Base-by-base conservation (phyloP, 352 stramenopile species). In the Pythium vanterpoolii region DNA sequence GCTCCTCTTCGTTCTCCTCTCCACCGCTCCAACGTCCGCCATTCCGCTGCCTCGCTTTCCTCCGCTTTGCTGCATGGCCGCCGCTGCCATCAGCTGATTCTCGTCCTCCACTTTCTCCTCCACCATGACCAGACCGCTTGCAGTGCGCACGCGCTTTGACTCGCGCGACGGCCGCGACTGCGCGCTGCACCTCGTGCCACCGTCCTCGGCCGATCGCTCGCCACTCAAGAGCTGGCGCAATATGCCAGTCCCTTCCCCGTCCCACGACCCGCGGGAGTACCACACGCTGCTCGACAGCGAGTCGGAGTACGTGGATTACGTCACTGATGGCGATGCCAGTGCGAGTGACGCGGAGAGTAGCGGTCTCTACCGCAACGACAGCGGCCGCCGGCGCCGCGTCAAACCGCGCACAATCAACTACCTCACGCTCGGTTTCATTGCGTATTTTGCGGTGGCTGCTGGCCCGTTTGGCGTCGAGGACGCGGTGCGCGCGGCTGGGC, bases 401-500 rank as follows among this genome's bases (percentile, higher is more conserved):
- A 39, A 58, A 30, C 39, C 52, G 27, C 83, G 85, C 26, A 93
- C 80, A 19, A 90, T 94, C 60, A 91, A 83, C 72, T 80, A 87
- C 73, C 72, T 93, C 38, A 89, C 80, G 39, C 68, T 94, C 7
- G 85, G 83, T 36, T 92, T 92, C 64, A 90, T 94, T 50, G 83
- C 85, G 38, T 94, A 90, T 71, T 90, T 94, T 50, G 81, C 85
- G 5, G 83, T 94, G 11, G 84, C 83, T 2, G 77, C 81, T 11
- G 85, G 85, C 3, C 83, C 85, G 1, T 94, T 93, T 49, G 85
- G 85, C 4, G 75, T 94, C 10, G 85, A 94, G 51, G 79, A 89
- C 39, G 85, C 85, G 5, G 85, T 94, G 40, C 68, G 72, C 40
- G 85, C 85, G 0, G 83, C 85, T 1, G 85, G 85, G 2, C 71